Base-by-base conservation (phyloP, 495 filamentous ascomycete species). In the Oidiodendron maius region DNA sequence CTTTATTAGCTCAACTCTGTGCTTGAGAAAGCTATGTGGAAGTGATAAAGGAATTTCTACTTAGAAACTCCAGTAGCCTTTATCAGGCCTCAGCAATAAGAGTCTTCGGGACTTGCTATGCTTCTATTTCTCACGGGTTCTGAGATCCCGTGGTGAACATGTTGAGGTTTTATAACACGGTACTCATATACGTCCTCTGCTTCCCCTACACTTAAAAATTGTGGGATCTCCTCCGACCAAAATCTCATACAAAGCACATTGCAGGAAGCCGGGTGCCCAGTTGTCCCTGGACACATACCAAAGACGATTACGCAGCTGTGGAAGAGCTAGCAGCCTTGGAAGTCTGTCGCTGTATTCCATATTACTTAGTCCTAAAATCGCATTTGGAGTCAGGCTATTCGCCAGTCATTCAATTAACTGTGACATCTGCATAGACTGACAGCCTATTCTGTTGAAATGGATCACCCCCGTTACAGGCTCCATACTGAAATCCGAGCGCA, bases 121-220 rank as follows among this genome's bases (percentile, higher is more conserved):
- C 35, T n/a, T 15, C 35, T 17, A 6, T n/a, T n/a, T n/a, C n/a
- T n/a, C n/a, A n/a, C n/a, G n/a, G n/a, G n/a, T n/a, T n/a, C n/a
- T n/a, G n/a, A n/a, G 26, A 32, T 8, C 17, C 20, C 10, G 8
- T 32, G 18, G n/a, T 36, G 30, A 25, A 15, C 25, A 48, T 36
- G 12, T 23, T 48, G 3, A 48, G 39, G 45, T 25, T 48, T 12
- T 48, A 48, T 18, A 48, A 48, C 22, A 48, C 45, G 9, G n/a
- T 36, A 8, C 45, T 48, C 4, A 39, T 48, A 10, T 39, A 40
- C n/a, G 28, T 48, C 20, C 45, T 48, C 13, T 23, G 30, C 16
- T 25, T 28, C 36, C 36, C 40, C 12, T 3, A 16, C 18, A 3
- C 44, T 34, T 21, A 12, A 15, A 10, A 9, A 15, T 15, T 9